Base-by-base conservation (phyloP, 2,329 filamentous ascomycete genomes). In the Calonectria leucothoes region DNA sequence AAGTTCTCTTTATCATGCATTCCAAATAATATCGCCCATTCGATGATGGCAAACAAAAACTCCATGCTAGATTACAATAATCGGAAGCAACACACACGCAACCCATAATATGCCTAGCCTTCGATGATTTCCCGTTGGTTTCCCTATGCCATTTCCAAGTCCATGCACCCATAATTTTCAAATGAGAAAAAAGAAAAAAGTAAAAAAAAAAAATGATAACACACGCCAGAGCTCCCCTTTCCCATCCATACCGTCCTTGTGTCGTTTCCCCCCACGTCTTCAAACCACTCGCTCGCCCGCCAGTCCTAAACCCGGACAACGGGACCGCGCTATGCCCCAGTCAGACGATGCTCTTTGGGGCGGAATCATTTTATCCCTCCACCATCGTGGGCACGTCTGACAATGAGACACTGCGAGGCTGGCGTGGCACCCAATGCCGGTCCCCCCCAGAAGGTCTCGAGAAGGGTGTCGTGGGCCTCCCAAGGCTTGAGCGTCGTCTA, bases 361-460 rank as follows among this genome's bases (percentile, higher is more conserved):
- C 48, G 55, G 31, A 37, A 35, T 4, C 31, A 35, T 69, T 64
- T 76, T 75, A 73, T 76, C 63, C 70, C 75, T 75, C 77, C 25
- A 35, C 64, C 33, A 42, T 69, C 55, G 49, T 68, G 69, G 66
- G 73, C 65, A 61, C 55, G 70, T 70, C 65, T 66, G 39, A 51
- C 25, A 42, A 65, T 48, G 42, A 69, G 66, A 73, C 42, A 25
- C 55, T 59, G 63, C 42, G 64, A 70, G 65, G 61, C 70, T 75
- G 74, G 55, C 59, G 76, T 79, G 77, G 76, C 74, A 77, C 73
- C 77, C 71, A 77, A 69, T 76, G 72, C 61, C 45, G 33, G 70
- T 35, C 49, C n/a, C n/a, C n/a, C n/a, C n/a, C 64, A 66, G 55
- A 31, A 64, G 27, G 45, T 64, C 61, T n/a, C 63, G 52, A 61